Base-by-base conservation (phyloP, 768 basidiomycete genomes). In the Ramaria sp. region DNA sequence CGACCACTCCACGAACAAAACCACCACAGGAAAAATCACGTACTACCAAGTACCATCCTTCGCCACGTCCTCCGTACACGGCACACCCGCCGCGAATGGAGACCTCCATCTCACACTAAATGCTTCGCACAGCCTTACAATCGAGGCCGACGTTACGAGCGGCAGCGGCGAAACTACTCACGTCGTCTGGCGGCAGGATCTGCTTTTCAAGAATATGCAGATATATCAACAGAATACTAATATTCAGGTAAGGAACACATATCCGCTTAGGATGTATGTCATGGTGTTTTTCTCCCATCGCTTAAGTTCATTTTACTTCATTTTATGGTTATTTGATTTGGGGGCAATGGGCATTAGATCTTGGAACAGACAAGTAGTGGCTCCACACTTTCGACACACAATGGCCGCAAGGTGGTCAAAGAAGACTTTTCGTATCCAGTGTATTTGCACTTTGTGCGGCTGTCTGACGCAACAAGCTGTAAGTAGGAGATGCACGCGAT, bases 1-100 rank as follows among this genome's bases (percentile, higher is more conserved):
- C n/a, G n/a, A n/a, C n/a, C n/a, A n/a, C n/a, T n/a, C n/a, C n/a
- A n/a, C n/a, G n/a, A n/a, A n/a, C n/a, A n/a, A n/a, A 6, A 41
- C 9, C 25, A 88, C 88, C 1, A 85, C 78, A 1, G 88, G 88
- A 27, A 73, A 70, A 27, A 85, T 89, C 55, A 80, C 74, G 0
- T 60, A 61, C 7, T 83, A 87, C 60, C 65, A 73, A 16, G 85
- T 71, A 27, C 65, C 77, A 10, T 76, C 77, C 0, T 87, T 79
- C 59, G 81, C 71, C 1, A 72, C 71, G 10, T 83, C 70, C 13
- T 78, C 56, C 65, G 60, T 63, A 50, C 70, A 53, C 61, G 64
- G 58, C 13, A n/a, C n/a, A n/a, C n/a, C n/a, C n/a, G n/a, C n/a
- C n/a, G n/a, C n/a, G n/a, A 62, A 64, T 24, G 72, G 72, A 32